Evolutionary conservation across 2,329 filamentous ascomycete genomes (phyloP), one percentile per base, ranked within the genome.

Genomic region (Sclerotinia trifoliorum): DNA sequence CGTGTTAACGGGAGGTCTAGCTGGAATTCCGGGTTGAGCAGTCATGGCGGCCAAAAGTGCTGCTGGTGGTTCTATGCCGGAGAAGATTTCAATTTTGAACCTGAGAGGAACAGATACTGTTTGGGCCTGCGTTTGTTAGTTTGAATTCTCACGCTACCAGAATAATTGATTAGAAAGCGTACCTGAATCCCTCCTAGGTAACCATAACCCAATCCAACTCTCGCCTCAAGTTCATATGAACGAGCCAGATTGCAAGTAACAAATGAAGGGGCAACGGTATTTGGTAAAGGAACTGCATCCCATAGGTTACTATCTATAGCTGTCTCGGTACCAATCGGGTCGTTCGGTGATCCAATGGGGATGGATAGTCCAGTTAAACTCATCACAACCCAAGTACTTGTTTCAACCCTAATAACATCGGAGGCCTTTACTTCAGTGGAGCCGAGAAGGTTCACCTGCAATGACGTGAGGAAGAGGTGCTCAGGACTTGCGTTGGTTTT

Each of bases 231-330:
- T 77, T 94, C 90, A 78, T 99, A 98, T 64, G 82, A 84, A 39
- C 94, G 87, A 64, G 86, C 85, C 61, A 98, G 85, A 78, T 98
- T 98, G 80, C 95, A 99, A 1, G 93, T 92, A 61, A 88, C 83
- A 77, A 99, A 99, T 0, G 88, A 90, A 0, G 95, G 95, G 13
- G 93, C 89, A 15, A 99, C 88, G 0, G 92, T 94, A 77, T 92
- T 95, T 2, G 94, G 95, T 7, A 98, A 82, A 0, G 88, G 82
- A 62, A 86, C 83, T 52, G 83, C 82, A 71, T 86, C 86, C 95
- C 95, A 99, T 52, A 94, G 77, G 2, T 83, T 83, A 60, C 87
- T 81, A 67, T 93, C 90, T 32, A 96, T 77, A n/a, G 85, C 83
- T 68, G 89, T 82, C 75, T 96, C 91, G 15, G 86, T 86, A 57